A percentile compares a stretch with the other conserved stretches of the same genome.
Conservation (phyloP, 225 moss, liverwort and hornwort genomes). For the Anthoceros angustus region DNA sequence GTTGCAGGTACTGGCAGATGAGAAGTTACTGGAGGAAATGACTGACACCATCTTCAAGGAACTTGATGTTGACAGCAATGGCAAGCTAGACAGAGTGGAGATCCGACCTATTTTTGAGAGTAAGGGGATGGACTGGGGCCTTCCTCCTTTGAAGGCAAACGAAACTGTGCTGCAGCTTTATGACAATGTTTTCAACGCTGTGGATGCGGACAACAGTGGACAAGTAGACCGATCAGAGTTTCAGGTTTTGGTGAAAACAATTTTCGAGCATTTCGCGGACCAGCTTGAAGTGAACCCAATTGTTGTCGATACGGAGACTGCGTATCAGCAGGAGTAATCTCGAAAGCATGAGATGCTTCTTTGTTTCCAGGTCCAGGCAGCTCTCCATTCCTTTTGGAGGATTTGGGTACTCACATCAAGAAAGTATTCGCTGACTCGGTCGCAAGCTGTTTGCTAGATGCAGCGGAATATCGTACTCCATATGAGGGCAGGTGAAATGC, state of each 20-base stretch:
- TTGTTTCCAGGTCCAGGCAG: too few relatives aligned
- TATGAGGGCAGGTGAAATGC: too few relatives aligned
- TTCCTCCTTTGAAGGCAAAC: constrained; percentile 61
- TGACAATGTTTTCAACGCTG: constrained; percentile 32
- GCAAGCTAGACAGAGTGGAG: constrained; percentile 68
- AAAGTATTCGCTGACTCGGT: too few relatives aligned
- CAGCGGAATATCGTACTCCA: too few relatives aligned
- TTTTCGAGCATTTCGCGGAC: constrained; percentile 72
- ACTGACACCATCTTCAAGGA: constrained; percentile 61
- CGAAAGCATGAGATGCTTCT: too few relatives aligned
- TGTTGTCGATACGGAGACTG: constrained; percentile 62
- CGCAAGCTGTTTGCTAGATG: too few relatives aligned
- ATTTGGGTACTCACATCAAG: too few relatives aligned
- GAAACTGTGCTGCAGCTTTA: constrained; percentile 59
- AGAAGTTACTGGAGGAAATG: constrained; percentile 55
- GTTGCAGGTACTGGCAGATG: constrained; percentile 67
- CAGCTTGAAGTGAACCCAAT: constrained; percentile 72
- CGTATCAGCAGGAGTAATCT: constrained; percentile 14
- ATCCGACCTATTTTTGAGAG: constrained; percentile 78
- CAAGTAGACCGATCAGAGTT: background rate
- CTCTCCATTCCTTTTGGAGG: too few relatives aligned
- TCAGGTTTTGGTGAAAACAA: constrained; percentile 45
- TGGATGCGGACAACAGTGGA: constrained; percentile 3
- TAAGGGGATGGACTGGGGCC: constrained; percentile 72
- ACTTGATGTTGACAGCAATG: constrained; percentile 69